These are phyloP conservation scores for Prunus mira DNA, from an alignment of 306 rosid genomes.

Conservation along the genomic window DNA sequence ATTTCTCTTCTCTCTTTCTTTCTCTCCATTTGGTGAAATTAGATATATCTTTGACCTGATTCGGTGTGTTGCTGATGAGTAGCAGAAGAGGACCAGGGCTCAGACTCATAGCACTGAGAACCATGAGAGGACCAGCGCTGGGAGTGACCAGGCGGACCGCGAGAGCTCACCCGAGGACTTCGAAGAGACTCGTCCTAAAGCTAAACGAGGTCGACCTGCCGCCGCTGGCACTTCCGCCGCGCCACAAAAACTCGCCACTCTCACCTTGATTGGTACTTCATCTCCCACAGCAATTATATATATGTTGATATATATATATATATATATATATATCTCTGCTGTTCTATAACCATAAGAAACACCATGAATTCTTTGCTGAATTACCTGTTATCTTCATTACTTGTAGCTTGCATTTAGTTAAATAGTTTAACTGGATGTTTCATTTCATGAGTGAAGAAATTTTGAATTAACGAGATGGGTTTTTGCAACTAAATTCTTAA, in stretches of 20 bases:
- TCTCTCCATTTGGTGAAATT: not conserved
- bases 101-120: slow-evolving; percentile 33
- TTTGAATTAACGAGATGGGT: not conserved
- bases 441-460: not conserved
- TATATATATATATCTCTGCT: too few species aligned
- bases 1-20: not conserved
- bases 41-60: slow-evolving; percentile 23
- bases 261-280: slow-evolving; percentile 60
- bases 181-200: slow-evolving; percentile 48
- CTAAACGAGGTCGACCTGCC: slow-evolving; percentile 60
- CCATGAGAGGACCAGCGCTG: slow-evolving; percentile 34
- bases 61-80: slow-evolving; percentile 21
- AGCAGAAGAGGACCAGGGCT: slow-evolving; percentile 75
- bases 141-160: slow-evolving; percentile 47
- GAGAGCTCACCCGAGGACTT: slow-evolving; percentile 79
- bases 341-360: not conserved
- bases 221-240: slow-evolving; percentile 45
- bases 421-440: not conserved
- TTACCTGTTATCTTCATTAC: not conserved
- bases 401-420: not conserved
- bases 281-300: not conserved
- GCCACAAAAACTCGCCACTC: slow-evolving; percentile 32
- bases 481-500: not conserved
- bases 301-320: too few species aligned
- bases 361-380: not conserved